Evolutionary conservation across 208 protist genomes (phyloP), one percentile per base, ranked within the genome.

Genomic region (Trypanosoma platydactyli): DNA sequence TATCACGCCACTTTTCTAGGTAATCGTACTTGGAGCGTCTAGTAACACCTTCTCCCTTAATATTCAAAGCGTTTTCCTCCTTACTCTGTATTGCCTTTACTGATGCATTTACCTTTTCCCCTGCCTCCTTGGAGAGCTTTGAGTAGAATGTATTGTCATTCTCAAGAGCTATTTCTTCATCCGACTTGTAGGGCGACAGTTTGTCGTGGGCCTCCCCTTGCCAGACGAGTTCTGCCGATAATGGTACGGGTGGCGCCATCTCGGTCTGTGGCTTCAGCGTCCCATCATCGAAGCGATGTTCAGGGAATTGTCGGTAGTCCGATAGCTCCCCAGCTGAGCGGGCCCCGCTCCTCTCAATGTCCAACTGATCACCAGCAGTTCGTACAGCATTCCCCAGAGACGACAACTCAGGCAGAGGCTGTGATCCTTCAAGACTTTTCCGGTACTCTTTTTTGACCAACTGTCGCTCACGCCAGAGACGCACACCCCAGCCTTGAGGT

Each of bases 1-100:
- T 96, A 53, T 94, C 86, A n/a, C 86, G 64, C 85, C 88, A 96
- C 69, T 93, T 92, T 56, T 87, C 76, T 52, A 96, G 69, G 68
- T 96, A 96, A 67, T 96, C 91, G 66, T 92, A 86, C 77, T 93
- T 94, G 35, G 90, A 92, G 3, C 79, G 81, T 35, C 87, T 77
- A 18, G 87, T 93, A 0, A 83, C 40, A 24, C 86, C 84, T 22
- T 80, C 63, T 13, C 79, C 81, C n/a, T 67, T 61, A n/a, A 88
- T 63, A 11, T 83, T 68, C 24, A 85, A 62, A 60, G 65, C 44
- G 52, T 86, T 71, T 67, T 91, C 83, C 41, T 81, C 71, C 59
- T 81, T 85, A 20, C 77, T 77, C 33, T 83, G 70, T 12, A 93
- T 76, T 3, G 79, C 83, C n/a, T 82, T 63, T 24, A 92, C 74